Evolutionary conservation across 2,329 filamentous ascomycete species (phyloP).

Genomic region (Thielaviopsis euricoi): DNA sequence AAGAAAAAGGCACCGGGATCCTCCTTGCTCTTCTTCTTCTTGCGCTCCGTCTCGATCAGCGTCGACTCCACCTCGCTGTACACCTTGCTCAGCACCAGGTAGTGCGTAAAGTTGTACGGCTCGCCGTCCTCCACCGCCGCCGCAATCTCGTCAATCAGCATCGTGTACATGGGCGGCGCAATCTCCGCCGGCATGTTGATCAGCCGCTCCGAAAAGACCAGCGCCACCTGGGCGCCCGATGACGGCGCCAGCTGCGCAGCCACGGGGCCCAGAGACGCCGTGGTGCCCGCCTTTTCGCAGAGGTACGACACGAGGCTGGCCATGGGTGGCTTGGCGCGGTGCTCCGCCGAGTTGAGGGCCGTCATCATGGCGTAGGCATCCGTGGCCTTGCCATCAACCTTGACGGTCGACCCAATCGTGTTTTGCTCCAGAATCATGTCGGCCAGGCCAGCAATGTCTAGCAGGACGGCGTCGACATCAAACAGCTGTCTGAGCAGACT

Average conservation of each 20-base stretch:
- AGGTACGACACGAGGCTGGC: slow-evolving; percentile 59
- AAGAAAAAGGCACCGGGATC: slow-evolving; percentile 44
- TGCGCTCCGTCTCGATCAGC: slow-evolving; percentile 38
- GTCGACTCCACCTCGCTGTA: slow-evolving; percentile 77
- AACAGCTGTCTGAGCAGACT: slow-evolving; percentile 79
- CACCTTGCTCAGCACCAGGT: slow-evolving; percentile 79
- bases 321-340: slow-evolving; percentile 58
- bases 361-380: slow-evolving; percentile 90
- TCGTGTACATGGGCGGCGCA: slow-evolving; percentile 82
- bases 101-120: slow-evolving; percentile 85
- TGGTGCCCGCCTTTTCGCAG: slow-evolving; percentile 33
- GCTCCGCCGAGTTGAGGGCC: slow-evolving; percentile 65
- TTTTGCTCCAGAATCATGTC: slow-evolving; percentile 79
- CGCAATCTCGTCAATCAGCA: slow-evolving; percentile 82
- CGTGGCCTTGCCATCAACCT: slow-evolving; percentile 85
- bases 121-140: slow-evolving; percentile 81
- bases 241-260: slow-evolving; percentile 17
- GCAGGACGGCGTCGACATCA: slow-evolving; percentile 69
- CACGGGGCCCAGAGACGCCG: slow-evolving; percentile 32
- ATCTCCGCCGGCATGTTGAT: slow-evolving; percentile 96
- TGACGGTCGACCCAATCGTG: slow-evolving; percentile 82
- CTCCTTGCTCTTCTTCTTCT: slow-evolving; percentile 39
- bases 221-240: slow-evolving; percentile 48
- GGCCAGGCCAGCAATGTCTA: slow-evolving; percentile 73
- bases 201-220: slow-evolving; percentile 81